A percentile compares a stretch with the other conserved stretches of the same genome.
Evolutionary conservation across 495 filamentous ascomycete species (phyloP).

Genomic region (Chaetomium cochliodes): DNA sequence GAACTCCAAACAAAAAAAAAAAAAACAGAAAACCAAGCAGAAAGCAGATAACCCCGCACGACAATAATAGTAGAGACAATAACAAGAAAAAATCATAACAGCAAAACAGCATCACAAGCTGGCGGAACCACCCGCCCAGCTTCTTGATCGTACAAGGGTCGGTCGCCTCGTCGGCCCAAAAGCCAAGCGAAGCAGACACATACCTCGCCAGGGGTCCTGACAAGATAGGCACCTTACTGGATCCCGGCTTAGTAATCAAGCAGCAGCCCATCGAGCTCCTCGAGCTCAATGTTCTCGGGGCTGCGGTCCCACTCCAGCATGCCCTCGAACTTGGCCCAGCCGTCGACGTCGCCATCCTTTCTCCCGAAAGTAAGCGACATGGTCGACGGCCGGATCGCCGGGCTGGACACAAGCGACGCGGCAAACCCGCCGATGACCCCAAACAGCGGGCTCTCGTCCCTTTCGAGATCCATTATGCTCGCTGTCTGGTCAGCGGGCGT

Average conservation of each 20-base stretch:
- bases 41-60: conserved; percentile 6
- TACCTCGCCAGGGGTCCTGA: neutral
- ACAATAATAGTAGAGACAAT: neutral
- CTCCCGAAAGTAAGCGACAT: conserved; percentile 48
- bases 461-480: conserved; percentile 48
- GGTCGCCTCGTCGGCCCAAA: neutral
- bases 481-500: conserved; percentile 39
- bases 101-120: conserved; percentile 6
- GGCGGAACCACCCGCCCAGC: conserved; percentile 23
- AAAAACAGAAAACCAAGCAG: neutral
- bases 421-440: conserved; percentile 40
- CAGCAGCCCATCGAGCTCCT: conserved; percentile 90
- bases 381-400: conserved; percentile 44
- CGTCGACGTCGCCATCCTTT: conserved; percentile 51
- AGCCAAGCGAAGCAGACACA: neutral
- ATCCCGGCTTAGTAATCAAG: conserved; percentile 56
- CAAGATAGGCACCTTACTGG: neutral
- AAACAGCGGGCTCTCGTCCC: conserved; percentile 50
- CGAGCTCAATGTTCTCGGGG: conserved; percentile 85
- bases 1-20: conserved; percentile 4
- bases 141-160: conserved; percentile 14
- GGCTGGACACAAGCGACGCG: conserved; percentile 43
- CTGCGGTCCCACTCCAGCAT: conserved; percentile 66
- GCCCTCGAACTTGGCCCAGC: conserved; percentile 52
- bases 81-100: conserved; percentile 6